Evolutionary conservation across 805 yeast genomes (phyloP), one percentile per base, ranked within the genome.

Genomic region (Wickerhamomyces chaumierensis): DNA sequence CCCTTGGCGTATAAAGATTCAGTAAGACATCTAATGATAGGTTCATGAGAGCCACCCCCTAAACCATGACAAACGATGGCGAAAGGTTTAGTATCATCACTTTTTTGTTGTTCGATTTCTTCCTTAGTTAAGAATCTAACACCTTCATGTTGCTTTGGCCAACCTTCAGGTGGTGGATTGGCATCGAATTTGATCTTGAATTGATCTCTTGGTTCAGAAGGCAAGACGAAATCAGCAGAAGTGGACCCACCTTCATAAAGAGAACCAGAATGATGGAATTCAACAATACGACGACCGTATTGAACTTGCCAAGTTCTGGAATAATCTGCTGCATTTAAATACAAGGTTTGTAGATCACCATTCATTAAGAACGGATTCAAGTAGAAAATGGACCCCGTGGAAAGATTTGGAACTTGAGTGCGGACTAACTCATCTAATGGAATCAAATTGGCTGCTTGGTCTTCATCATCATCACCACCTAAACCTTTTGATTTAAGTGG

Each of bases 21-120:
- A 29, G 74, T 58, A 31, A 76, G 60, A 8, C 80, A 69, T 44
- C 86, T 66, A 35, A 81, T 71, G 41, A 78, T 78, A 17, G 83
- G 75, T 54, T 82, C 92, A 48, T 78, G 82, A 14, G 85, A 76
- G 2, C 94, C 94, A 42, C 92, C 90, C 20, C 83, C 80, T 31
- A 82, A 63, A 2, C 92, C 94, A 51, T 82, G 90, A 36, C 71
- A 58, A 8, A 80, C 72, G 25, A 82, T 61, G 17, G 77, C 64
- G 36, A 82, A 61, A 4, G 88, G 88, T 42, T 65, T 66, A 0
- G 43, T 33, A 16, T 48, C 52, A 21, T 52, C 50, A 9, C 62
- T 54, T 40, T 66, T 66, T 2, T 52, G 47, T 8, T 52, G 51
- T 3, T 52, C 48, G 23, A 72, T 60, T 45, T 72, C 75, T 1